Base-by-base conservation (phyloP, 352 stramenopile species). In the Phytophthora pini region DNA sequence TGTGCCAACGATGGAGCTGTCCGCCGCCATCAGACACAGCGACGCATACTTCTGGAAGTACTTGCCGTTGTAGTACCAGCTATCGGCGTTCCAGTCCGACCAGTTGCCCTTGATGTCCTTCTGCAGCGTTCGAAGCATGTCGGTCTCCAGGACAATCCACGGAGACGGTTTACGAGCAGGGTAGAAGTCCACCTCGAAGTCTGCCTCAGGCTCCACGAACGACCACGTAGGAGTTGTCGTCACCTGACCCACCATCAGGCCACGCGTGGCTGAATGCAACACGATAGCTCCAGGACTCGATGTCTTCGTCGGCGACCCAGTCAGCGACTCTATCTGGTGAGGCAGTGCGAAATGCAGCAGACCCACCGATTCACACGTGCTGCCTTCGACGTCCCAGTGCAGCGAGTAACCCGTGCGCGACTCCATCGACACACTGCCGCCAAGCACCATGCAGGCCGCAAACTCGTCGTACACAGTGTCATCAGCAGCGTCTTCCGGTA, bases 21-120 rank as follows among this genome's bases (percentile, higher is more conserved):
- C 80, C 1, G 77, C 74, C 0, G 82, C 84, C 74, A 93, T 89
- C 27, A 93, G 41, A 59, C 84, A 91, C 45, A 93, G 56, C 22
- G 85, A 90, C 31, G 85, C 85, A 46, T 91, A 92, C 80, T 93
- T 94, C 60, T 94, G 85, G 49, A 80, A 87, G 11, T 70, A 72
- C 58, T 94, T 94, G 49, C 85, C 85, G 36, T 84, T 91, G 58
- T 80, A 94, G 68, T 94, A 94, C 78, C 87, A 92, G 38, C 74
- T 89, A 27, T 72, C 70, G 13, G 74, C 56, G 24, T 70, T 49
- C 46, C 84, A 73, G 13, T 36, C 66, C 0, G 65, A 56, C 85
- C 85, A 92, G 5, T 83, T 68, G 7, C 48, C 66, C 9, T 61
- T 70, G 58, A 94, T 91, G 32, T 94, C 85, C 8, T 61, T 71